Percentiles rank a stretch among this genome's conserved stretches.
These are phyloP conservation scores for Mycena galopus DNA, from an alignment of 768 basidiomycete species.

Conservation along the genomic window DNA sequence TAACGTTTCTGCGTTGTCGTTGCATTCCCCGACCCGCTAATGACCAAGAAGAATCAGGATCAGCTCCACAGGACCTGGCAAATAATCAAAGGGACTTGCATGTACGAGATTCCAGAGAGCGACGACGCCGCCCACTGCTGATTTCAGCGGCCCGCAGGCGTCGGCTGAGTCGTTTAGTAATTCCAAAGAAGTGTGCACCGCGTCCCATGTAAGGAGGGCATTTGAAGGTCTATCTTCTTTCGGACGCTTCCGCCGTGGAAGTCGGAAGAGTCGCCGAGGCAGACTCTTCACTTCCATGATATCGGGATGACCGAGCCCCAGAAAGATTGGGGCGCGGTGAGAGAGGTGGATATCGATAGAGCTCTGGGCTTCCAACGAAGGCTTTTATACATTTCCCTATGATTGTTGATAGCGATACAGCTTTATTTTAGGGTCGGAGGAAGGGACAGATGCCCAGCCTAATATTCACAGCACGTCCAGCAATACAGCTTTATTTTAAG, in stretches of 20 bases:
- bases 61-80: neutral
- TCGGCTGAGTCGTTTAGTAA: constrained; percentile 2
- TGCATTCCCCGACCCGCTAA: constrained; percentile 11
- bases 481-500: too few relatives aligned
- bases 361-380: too few relatives aligned
- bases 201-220: neutral
- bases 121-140: neutral
- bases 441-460: too few relatives aligned
- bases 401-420: too few relatives aligned
- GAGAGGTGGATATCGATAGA: too few relatives aligned
- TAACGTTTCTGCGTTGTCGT: neutral
- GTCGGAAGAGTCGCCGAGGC: too few relatives aligned
- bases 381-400: too few relatives aligned
- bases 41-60: neutral
- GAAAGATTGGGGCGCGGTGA: too few relatives aligned
- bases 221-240: neutral
- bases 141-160: constrained; percentile 10
- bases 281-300: too few relatives aligned
- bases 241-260: neutral
- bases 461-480: too few relatives aligned
- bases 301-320: too few relatives aligned
- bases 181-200: constrained; percentile 2
- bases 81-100: neutral
- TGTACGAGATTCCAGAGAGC: constrained; percentile 13
- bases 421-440: too few relatives aligned